Conservation (phyloP, 2,329 filamentous ascomycete genomes). For the Alternaria sp. region DNA sequence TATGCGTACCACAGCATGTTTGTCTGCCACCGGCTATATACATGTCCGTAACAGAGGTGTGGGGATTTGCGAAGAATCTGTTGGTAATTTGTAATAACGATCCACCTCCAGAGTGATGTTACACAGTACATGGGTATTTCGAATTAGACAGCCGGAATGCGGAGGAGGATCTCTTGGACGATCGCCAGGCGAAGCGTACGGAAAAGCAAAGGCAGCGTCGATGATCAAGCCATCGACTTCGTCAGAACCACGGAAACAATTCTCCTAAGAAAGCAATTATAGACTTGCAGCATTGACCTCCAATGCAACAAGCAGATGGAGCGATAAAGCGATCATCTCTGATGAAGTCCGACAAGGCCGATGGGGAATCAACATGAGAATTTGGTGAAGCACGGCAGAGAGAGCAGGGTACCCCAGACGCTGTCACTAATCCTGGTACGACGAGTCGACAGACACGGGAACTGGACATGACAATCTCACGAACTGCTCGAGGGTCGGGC, state of each 20-base stretch:
- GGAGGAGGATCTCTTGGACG: constrained; percentile 5
- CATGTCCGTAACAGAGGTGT: not conserved
- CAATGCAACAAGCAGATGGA: not conserved
- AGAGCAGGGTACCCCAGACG: constrained; percentile 23
- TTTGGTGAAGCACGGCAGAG: constrained; percentile 9
- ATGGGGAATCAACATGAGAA: constrained; percentile 2
- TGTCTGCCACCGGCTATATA: constrained; percentile 1
- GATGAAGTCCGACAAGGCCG: not conserved
- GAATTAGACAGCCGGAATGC: constrained; percentile 4
- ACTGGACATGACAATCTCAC: constrained; percentile 10
- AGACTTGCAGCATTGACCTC: constrained; percentile 2
- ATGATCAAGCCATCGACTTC: constrained; percentile 5
- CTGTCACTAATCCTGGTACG: constrained; percentile 13
- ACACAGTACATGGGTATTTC: constrained; percentile 6
- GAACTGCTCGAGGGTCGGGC: constrained; percentile 22
- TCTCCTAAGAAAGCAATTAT: constrained; percentile 3
- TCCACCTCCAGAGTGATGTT: constrained; percentile 1
- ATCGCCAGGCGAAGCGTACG: constrained; percentile 17
- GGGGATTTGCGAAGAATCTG: constrained; percentile 17
- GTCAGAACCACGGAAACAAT: constrained; percentile 3
- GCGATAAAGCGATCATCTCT: not conserved
- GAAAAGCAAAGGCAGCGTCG: constrained; percentile 2
- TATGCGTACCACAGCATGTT: not conserved
- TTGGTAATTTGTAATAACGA: not conserved
- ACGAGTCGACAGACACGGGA: constrained; percentile 13